Base-by-base conservation (phyloP, 305 asterid species). In the Stenogyne calaminthoides region DNA sequence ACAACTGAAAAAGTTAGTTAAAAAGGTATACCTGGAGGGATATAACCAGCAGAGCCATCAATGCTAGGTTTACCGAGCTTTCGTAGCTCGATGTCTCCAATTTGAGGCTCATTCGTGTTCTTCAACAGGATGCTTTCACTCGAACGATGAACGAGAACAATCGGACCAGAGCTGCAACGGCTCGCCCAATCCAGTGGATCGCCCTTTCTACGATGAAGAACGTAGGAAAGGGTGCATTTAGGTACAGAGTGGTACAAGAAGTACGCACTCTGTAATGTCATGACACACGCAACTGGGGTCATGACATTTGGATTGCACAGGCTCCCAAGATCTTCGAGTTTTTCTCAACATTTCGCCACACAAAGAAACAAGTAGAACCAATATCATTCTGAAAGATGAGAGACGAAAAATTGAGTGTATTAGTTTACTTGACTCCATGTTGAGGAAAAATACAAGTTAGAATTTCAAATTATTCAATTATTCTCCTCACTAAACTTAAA, bases 1-100 rank as follows among this genome's bases (percentile, higher is more conserved):
- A 22, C 25, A 22, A 22, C 1, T 0, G 25, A 22, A 22, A 22
- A 22, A 22, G 25, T 22, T 22, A 22, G 25, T 25, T 25, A 25
- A 25, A 25, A 25, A 42, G 49, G 3, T 42, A 57, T 86, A 91
- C 97, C 96, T 83, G 96, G 97, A 77, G 97, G 92, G 69, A 88
- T 77, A 78, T 89, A 92, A 60, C 97, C 96, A 40, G 87, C 89
- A 29, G 96, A 87, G 64, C 92, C 96, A 76, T n/a, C n/a, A n/a
- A n/a, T n/a, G 91, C 92, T 25, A 49, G 20, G 18, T 6, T 49
- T 49, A 49, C 18, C 9, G 9, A 49, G 56, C 80, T 88, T 89
- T 81, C 86, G 88, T 8, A 92, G 93, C 84, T 92, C 97, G 25
- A 89, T 85, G 39, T 89, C 97, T 71, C 95, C 97, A 10, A 92